Percentiles rank a stretch among this genome's conserved stretches.
Conservation (phyloP, 164 flowering plant species). For the Sextonia rubra region DNA sequence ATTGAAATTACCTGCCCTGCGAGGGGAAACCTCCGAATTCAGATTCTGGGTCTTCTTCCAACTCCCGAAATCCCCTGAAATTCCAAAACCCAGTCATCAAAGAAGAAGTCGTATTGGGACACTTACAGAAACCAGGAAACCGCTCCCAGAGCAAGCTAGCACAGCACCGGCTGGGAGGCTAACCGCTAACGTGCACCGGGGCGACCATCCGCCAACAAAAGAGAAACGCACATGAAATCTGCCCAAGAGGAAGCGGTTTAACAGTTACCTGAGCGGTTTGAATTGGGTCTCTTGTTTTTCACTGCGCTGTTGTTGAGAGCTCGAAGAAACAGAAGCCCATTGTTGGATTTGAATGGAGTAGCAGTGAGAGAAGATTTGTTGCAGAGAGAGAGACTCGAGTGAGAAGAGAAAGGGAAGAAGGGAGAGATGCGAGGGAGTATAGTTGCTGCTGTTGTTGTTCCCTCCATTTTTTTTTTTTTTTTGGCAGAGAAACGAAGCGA, state of each 20-base stretch:
- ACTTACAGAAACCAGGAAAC: neutral
- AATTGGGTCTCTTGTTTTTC: neutral
- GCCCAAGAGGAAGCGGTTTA: neutral
- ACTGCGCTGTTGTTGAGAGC: neutral
- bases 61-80: conserved; percentile 1
- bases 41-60: neutral
- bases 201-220: neutral
- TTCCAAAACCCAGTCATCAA: neutral
- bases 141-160: neutral
- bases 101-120: neutral
- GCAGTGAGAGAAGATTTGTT: neutral
- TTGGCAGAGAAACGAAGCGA: neutral
- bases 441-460: conserved; percentile 7
- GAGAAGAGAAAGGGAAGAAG: neutral
- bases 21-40: conserved; percentile 53
- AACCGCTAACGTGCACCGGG: neutral
- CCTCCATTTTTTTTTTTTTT: conserved; percentile 9
- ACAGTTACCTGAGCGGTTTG: neutral
- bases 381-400: neutral
- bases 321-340: neutral
- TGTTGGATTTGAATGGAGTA: neutral
- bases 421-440: neutral
- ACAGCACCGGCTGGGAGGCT: neutral
- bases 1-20: conserved; percentile 57
- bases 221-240: neutral